Evolutionary conservation across 768 basidiomycete genomes (phyloP).

Genomic region (Russula foetens): DNA sequence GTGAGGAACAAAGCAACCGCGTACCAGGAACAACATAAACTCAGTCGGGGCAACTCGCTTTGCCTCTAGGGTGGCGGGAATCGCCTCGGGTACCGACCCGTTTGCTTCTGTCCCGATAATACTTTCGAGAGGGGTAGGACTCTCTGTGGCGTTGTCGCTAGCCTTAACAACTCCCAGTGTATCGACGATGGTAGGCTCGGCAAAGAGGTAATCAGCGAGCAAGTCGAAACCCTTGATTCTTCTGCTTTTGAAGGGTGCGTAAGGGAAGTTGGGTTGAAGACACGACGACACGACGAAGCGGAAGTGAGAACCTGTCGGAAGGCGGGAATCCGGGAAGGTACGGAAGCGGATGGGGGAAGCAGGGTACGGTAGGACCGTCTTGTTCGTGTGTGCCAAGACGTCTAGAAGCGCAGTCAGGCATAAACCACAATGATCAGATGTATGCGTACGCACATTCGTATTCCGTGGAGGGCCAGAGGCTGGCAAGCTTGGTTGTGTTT

Average conservation of each 20-base stretch:
- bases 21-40: conserved; percentile 54
- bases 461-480: conserved; percentile 59
- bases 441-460: conserved; percentile 55
- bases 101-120: background rate
- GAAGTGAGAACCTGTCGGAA: conserved; percentile 47
- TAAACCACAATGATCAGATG: background rate
- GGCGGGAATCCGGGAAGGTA: conserved; percentile 66
- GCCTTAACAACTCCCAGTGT: conserved; percentile 1
- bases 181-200: conserved; percentile 17
- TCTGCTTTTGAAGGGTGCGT: conserved; percentile 43
- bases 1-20: background rate
- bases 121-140: background rate
- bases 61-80: background rate
- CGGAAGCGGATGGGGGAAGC: conserved; percentile 47
- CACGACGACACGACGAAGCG: conserved; percentile 66
- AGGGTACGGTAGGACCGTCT: conserved; percentile 43
- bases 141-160: conserved; percentile 6
- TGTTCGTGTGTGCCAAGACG: conserved; percentile 33
- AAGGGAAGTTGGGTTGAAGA: conserved; percentile 65
- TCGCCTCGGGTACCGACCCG: conserved; percentile 1
- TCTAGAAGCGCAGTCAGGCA: conserved; percentile 28
- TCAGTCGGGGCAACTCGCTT: conserved; percentile 31
- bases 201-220: conserved; percentile 46
- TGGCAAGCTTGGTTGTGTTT: conserved; percentile 40
- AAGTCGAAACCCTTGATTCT: conserved; percentile 59